Evolutionary conservation across 2,329 filamentous ascomycete genomes (phyloP).

Genomic region (Fusarium anthophilum): DNA sequence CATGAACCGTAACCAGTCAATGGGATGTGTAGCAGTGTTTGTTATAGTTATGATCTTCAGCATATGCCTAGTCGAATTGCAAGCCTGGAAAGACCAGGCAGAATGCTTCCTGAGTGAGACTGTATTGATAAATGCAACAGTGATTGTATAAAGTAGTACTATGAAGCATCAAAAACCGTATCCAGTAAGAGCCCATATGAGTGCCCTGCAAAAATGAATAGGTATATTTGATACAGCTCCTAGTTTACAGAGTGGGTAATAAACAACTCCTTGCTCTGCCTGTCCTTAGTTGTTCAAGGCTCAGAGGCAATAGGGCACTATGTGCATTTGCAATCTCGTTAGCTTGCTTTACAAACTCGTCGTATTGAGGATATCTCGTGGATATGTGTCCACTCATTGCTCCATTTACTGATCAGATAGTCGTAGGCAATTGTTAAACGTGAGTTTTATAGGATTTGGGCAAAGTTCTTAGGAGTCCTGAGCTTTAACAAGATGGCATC

Average conservation of each 20-base stretch:
- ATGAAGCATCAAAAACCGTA: not conserved
- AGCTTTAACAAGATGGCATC: not conserved
- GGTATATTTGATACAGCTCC: not conserved
- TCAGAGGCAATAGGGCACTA: not conserved
- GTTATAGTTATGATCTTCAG: not conserved
- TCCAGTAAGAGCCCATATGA: not conserved
- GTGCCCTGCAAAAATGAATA: not conserved
- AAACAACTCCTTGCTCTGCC: not conserved
- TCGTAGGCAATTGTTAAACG: not conserved
- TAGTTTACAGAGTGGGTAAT: not conserved
- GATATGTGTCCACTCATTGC: not conserved
- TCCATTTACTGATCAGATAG: not conserved
- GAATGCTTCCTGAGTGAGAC: not conserved
- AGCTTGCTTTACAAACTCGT: not conserved
- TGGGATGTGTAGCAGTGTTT: not conserved
- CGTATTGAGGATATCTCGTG: not conserved
- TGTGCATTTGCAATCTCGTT: not conserved
- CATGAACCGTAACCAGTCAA: no score
- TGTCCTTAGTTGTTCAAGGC: not conserved
- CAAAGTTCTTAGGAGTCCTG: no score
- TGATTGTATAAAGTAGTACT: conserved; percentile 1
- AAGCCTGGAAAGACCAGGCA: not conserved
- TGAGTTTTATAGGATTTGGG: not conserved
- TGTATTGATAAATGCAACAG: not conserved
- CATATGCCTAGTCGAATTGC: not conserved